Conservation (phyloP, 345 rosid species). For the Hibiscus syriacus region DNA sequence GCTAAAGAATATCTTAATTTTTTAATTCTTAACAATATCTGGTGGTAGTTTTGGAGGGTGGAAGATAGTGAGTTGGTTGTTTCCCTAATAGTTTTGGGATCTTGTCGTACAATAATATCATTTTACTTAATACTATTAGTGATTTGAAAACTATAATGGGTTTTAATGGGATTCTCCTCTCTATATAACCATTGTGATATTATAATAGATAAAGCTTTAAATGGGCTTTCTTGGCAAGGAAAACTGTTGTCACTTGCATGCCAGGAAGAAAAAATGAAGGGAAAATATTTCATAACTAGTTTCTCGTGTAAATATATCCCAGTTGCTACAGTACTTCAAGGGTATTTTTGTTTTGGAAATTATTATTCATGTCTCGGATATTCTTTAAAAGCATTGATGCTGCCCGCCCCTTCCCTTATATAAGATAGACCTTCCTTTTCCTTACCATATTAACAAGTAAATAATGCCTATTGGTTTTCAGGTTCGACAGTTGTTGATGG, state of each 20-base stretch:
- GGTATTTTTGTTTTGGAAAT: background rate
- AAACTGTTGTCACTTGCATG: background rate
- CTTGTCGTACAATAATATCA: background rate
- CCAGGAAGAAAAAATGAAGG: background rate
- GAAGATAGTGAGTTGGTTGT: slow-evolving; percentile 1
- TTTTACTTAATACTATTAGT: background rate
- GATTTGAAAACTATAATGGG: background rate
- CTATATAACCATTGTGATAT: background rate
- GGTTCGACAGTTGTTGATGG: slow-evolving; percentile 49
- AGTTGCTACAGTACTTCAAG: background rate
- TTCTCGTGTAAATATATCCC: background rate
- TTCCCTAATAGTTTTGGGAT: background rate
- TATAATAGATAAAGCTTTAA: background rate
- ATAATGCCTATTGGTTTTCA: slow-evolving; percentile 21
- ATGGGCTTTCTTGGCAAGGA: background rate
- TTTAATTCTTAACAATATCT: background rate
- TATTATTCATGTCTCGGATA: background rate
- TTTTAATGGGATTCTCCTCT: background rate
- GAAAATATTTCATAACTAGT: background rate
- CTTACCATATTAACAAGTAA: slow-evolving; percentile 8
- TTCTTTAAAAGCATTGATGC: background rate
- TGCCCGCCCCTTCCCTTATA: background rate
- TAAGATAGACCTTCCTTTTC: background rate
- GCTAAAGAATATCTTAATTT: background rate
- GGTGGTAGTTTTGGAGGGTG: background rate